A percentile compares a stretch with the other conserved stretches of the same genome.
Evolutionary conservation across 805 yeast species (phyloP).

Genomic region (Lachancea kluyveri): DNA sequence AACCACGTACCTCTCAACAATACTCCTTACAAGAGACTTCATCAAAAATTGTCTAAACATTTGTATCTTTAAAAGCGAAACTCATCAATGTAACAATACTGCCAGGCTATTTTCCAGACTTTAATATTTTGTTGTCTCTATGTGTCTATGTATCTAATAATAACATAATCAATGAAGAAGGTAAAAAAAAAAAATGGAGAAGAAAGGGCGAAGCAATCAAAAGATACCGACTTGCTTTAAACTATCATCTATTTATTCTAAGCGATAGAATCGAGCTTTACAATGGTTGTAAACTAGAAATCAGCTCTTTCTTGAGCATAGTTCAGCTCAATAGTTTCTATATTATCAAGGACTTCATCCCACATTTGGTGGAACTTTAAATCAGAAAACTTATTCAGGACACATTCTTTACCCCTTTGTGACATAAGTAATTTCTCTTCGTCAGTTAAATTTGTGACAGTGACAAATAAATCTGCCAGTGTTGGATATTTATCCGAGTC

Average conservation of each 20-base stretch:
- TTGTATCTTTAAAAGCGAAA: too few relatives aligned
- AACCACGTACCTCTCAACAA: conserved; percentile 2
- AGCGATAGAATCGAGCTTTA: too few relatives aligned
- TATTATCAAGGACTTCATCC: conserved; percentile 31
- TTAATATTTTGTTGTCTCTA: too few relatives aligned
- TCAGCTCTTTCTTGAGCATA: neutral
- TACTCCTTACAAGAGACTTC: conserved; percentile 1
- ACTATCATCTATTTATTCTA: too few relatives aligned
- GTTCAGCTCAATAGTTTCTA: conserved; percentile 2
- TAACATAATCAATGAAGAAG: too few relatives aligned
- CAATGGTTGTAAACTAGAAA: too few relatives aligned
- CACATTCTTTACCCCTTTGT: conserved; percentile 39
- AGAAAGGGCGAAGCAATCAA: too few relatives aligned
- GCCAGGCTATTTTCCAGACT: too few relatives aligned
- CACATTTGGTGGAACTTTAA: conserved; percentile 48
- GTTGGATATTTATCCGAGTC: conserved; percentile 34
- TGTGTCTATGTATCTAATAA: too few relatives aligned
- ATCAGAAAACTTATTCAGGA: conserved; percentile 54
- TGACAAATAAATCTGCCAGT: conserved; percentile 43
- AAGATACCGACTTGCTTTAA: too few relatives aligned
- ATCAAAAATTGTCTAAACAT: conserved; percentile 1
- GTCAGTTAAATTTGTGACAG: conserved; percentile 36
- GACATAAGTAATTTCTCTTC: conserved; percentile 38
- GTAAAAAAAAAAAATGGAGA: too few relatives aligned
- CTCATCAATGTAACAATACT: too few relatives aligned